Evolutionary conservation across 345 rosid genomes (phyloP), one percentile per base, ranked within the genome.

Genomic region (Brassica rapa): DNA sequence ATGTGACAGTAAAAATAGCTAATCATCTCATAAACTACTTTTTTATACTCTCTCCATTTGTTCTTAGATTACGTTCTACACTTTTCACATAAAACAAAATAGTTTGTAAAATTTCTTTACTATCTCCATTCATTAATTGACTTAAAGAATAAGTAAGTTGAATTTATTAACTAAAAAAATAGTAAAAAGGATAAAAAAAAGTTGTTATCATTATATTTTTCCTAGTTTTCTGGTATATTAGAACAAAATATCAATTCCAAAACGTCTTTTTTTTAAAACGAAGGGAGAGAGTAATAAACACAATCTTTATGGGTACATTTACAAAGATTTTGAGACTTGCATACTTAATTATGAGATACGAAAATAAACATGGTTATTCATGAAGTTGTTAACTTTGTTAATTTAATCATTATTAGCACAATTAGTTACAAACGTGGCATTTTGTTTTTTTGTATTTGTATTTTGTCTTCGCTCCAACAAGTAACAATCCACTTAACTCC

Each of bases 401-500:
- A 39, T 39, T 15, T 21, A 2, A 25, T 15, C 21, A 25, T 68
- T 29, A 29, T 69, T 30, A 69, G 7, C 6, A 7, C 57, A 8
- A 23, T 11, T 12, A 71, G 32, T 23, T 71, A 30, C 32, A 57
- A 71, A 71, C 66, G 55, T 71, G 66, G 30, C 10, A 9, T 56
- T 49, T 56, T 49, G 15, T n/a, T 14, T n/a, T n/a, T 19, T 5
- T 21, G 12, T 56, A 8, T 25, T 32, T 6, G 4, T 21, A 14
- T 56, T 56, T 12, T 4, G 21, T 21, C 41, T 49, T 49, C 19
- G 4, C 8, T 70, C 59, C 60, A 77, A 77, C 46, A 63, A 70
- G 71, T 39, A 63, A 62, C 41, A 46, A 77, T 55, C 71, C 76
- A 77, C 33, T 63, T 23, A 37, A 70, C 46, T 35, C 41, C 70